phyloP scores from a whole-genome alignment of 2,329 filamentous ascomycete genomes.

The Cytospora mali region DNA sequence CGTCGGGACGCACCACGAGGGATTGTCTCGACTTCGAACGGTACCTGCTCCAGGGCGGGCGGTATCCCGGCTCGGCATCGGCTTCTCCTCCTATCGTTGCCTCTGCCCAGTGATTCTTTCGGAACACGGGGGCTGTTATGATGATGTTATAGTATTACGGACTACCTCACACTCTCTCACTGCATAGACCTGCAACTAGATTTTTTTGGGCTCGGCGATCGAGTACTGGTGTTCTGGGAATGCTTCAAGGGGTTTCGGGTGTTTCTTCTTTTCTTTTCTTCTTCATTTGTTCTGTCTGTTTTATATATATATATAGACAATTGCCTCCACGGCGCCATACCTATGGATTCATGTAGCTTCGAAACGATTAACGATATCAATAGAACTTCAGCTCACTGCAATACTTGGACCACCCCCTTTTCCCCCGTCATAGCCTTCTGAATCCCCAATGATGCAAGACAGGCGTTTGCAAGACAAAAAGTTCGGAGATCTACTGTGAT shows the following conservation, averaged over 20 bases:
- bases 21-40: constrained; percentile 45
- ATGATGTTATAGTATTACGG: constrained; percentile 4
- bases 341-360: constrained; percentile 18
- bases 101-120: constrained; percentile 23
- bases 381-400: constrained; percentile 12
- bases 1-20: constrained; percentile 38
- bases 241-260: constrained; percentile 1
- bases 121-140: neutral
- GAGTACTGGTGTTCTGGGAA: constrained; percentile 21
- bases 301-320: constrained; percentile 23
- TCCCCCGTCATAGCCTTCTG: neutral
- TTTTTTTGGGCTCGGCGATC: constrained; percentile 20
- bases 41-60: constrained; percentile 43
- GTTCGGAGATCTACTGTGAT: too few relatives aligned
- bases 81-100: constrained; percentile 23
- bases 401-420: neutral
- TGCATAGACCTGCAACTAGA: constrained; percentile 25
- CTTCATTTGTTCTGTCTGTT: neutral
- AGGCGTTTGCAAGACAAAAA: too few relatives aligned
- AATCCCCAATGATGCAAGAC: neutral
- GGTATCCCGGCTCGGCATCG: constrained; percentile 37
- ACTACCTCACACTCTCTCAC: neutral
- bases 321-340: constrained; percentile 26
- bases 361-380: constrained; percentile 25
- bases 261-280: constrained; percentile 1